These are phyloP conservation scores for Brassica balearica DNA, from an alignment of 441 rosid genomes.

Conservation along the genomic window DNA sequence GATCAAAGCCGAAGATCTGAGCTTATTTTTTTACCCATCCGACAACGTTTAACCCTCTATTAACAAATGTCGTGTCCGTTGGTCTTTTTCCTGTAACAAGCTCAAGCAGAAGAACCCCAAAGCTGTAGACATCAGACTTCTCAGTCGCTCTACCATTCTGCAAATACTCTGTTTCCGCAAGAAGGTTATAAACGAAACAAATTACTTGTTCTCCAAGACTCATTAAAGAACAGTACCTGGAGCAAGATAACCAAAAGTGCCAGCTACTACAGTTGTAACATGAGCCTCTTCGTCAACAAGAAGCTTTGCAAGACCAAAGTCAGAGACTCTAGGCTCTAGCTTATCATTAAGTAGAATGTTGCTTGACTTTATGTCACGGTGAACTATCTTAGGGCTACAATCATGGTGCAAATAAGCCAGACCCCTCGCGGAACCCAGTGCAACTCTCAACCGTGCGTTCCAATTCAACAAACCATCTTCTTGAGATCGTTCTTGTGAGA, in stretches of 20 bases:
- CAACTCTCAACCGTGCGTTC: slow-evolving; percentile 73
- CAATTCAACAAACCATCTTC: slow-evolving; percentile 61
- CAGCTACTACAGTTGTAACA: slow-evolving; percentile 94
- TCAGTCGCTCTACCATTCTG: slow-evolving; percentile 94
- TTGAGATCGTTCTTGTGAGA: slow-evolving; percentile 48
- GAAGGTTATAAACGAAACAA: neutral
- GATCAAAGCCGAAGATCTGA: neutral
- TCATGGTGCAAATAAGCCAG: slow-evolving; percentile 92
- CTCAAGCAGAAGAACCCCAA: slow-evolving; percentile 94
- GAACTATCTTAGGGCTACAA: slow-evolving; percentile 84
- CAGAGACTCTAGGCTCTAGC: slow-evolving; percentile 86
- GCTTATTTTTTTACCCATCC: slow-evolving; percentile 74
- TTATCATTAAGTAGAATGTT: slow-evolving; percentile 90
- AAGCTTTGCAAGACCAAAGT: slow-evolving; percentile 96
- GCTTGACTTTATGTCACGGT: slow-evolving; percentile 92
- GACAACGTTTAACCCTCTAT: slow-evolving; percentile 85
- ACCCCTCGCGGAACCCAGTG: slow-evolving; percentile 89
- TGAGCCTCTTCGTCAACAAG: slow-evolving; percentile 92
- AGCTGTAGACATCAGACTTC: slow-evolving; percentile 96
- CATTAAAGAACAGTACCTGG: slow-evolving; percentile 59
- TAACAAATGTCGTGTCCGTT: slow-evolving; percentile 77
- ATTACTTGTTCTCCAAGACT: neutral
- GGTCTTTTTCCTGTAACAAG: slow-evolving; percentile 92
- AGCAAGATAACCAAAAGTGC: slow-evolving; percentile 94
- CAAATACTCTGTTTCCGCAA: slow-evolving; percentile 70